A percentile compares a stretch with the other conserved stretches of the same genome.
phyloP scores from a whole-genome alignment of 2,329 filamentous ascomycete species.

The Cladosporium oxysporum region DNA sequence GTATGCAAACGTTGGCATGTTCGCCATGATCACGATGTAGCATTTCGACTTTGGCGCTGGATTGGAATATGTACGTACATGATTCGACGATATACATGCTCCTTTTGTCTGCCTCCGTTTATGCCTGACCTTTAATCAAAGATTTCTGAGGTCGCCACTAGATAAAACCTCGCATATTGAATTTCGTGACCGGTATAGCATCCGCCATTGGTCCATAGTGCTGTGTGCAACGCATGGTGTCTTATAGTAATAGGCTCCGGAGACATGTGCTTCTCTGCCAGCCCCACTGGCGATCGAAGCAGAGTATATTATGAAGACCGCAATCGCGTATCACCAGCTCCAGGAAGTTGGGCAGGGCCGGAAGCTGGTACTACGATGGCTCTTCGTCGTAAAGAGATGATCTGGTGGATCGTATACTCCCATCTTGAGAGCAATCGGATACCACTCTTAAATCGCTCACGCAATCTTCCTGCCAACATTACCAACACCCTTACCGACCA shows the following conservation, averaged over 20 bases:
- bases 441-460: slow-evolving; percentile 26
- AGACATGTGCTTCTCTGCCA: background rate
- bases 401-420: background rate
- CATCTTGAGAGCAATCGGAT: background rate
- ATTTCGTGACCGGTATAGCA: background rate
- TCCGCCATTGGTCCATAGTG: background rate
- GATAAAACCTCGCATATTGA: background rate
- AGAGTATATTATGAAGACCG: background rate
- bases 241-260: background rate
- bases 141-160: background rate
- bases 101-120: background rate
- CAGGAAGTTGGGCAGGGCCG: background rate
- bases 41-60: background rate
- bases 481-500: slow-evolving; percentile 90
- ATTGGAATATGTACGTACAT: background rate
- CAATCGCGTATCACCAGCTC: background rate
- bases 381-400: background rate
- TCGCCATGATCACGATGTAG: background rate
- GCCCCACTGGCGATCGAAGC: background rate
- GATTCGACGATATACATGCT: background rate
- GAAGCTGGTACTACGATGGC: background rate
- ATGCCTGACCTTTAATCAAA: background rate
- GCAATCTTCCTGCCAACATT: slow-evolving; percentile 92
- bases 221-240: background rate
- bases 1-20: background rate